Percentiles rank a stretch among this genome's conserved stretches.
Conservation (phyloP, 768 basidiomycete species). For the Trametes villosa region DNA sequence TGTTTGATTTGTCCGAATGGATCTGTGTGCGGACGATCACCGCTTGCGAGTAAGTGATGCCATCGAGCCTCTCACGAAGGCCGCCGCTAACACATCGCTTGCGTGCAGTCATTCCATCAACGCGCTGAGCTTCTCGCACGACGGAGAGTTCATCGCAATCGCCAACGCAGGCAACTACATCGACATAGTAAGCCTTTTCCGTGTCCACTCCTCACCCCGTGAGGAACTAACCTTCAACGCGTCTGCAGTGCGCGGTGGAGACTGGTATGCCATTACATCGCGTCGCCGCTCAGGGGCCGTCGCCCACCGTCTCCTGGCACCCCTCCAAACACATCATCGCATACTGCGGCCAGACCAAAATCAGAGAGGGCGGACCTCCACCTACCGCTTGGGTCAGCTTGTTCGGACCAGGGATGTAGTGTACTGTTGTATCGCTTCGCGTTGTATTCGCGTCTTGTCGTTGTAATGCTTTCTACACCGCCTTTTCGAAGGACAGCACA, state of each 20-base stretch:
- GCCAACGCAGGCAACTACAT: slow-evolving; percentile 74
- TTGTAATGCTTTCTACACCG: background rate
- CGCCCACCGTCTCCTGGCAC: slow-evolving; percentile 83
- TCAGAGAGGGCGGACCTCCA: slow-evolving; percentile 65
- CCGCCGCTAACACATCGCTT: slow-evolving; percentile 1
- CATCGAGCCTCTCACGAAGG: background rate
- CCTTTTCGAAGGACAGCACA: background rate
- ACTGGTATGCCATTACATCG: slow-evolving; percentile 76
- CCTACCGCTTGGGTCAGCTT: slow-evolving; percentile 73
- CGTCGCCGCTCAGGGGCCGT: slow-evolving; percentile 70
- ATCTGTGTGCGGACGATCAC: slow-evolving; percentile 78
- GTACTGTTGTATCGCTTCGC: background rate
- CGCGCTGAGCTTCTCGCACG: slow-evolving; percentile 77
- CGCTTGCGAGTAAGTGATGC: slow-evolving; percentile 71
- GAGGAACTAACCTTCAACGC: background rate
- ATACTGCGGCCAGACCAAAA: slow-evolving; percentile 78
- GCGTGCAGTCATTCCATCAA: slow-evolving; percentile 69
- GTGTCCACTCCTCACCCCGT: background rate
- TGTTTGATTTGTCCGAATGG: slow-evolving; percentile 83
- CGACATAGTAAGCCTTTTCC: slow-evolving; percentile 62
- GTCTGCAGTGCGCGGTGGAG: slow-evolving; percentile 73
- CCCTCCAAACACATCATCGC: slow-evolving; percentile 82
- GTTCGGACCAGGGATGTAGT: slow-evolving; percentile 54
- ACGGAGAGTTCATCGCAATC: slow-evolving; percentile 83
- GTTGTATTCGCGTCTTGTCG: background rate